Base-by-base conservation (phyloP, 345 rosid genomes). In the Toxicodendron radicans region DNA sequence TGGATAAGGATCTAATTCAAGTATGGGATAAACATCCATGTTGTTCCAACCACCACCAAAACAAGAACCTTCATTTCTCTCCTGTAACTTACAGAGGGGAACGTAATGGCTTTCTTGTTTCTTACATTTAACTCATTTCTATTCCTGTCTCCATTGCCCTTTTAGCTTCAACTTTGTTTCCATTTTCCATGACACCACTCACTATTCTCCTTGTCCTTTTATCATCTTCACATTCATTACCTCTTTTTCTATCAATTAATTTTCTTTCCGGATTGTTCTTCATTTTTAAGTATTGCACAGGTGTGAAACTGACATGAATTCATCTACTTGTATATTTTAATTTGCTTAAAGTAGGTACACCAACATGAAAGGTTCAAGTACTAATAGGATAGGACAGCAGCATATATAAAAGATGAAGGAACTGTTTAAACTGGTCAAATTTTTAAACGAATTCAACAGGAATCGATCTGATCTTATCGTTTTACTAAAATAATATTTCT, bases 11-110 rank as follows among this genome's bases (percentile, higher is more conserved):
- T 74, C 70, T 16, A 80, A 69, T 58, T 58, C 12, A 62, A 73
- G 87, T 14, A 84, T 83, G 93, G 86, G 77, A 49, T 41, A 70
- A 82, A 65, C 82, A 71, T 64, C 59, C 1, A 64, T 87, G 91
- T 79, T 79, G 41, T 56, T 84, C 78, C 93, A 89, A 87, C 91
- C 86, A 86, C 91, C 82, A 76, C 86, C 93, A 87, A 76, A 80
- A 62, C 84, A 83, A 38, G 81, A 75, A 66, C 20, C 75, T 73
- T 81, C 81, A 73, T 73, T 38, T 38, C 8, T 78, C 66, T 59
- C 20, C 43, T 71, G 71, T 60, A 51, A 43, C 53, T 30, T 59
- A 56, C 76, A 73, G 81, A 63, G 53, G 75, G 83, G 81, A 58
- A 54, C 7, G 79, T 64, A 64, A 59, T 57, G 68, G 80, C 62